Evolutionary conservation across 257 asterid species (phyloP).

Genomic region (Prunella vulgaris): DNA sequence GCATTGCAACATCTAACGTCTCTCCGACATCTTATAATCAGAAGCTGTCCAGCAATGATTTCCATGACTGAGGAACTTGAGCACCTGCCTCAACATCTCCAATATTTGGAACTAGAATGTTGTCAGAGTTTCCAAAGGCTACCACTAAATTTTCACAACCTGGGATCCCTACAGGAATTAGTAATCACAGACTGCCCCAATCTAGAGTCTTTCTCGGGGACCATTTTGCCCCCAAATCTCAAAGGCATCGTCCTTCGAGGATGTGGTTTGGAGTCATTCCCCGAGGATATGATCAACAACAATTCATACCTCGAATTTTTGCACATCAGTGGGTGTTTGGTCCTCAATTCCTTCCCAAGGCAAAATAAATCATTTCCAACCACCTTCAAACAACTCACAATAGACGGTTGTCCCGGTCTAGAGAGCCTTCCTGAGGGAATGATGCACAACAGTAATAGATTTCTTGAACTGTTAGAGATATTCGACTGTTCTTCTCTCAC

Average conservation of each 20-base stretch:
- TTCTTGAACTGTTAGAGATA: constrained; percentile 39
- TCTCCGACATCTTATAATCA: constrained; percentile 37
- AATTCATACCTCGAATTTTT: constrained; percentile 34
- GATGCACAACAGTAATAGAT: constrained; percentile 32
- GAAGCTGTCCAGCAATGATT: constrained; percentile 30
- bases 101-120: constrained; percentile 38
- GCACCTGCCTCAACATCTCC: constrained; percentile 35
- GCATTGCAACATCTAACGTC: constrained; percentile 29
- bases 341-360: constrained; percentile 37
- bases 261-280: constrained; percentile 42
- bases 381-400: constrained; percentile 41
- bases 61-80: constrained; percentile 34
- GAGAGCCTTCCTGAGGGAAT: constrained; percentile 48
- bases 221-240: constrained; percentile 37
- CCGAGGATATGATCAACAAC: constrained; percentile 33
- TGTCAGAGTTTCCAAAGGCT: constrained; percentile 39
- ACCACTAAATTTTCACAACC: constrained; percentile 31
- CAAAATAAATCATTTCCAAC: constrained; percentile 29
- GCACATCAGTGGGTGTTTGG: constrained; percentile 40
- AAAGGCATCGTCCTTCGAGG: constrained; percentile 44
- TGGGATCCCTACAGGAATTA: constrained; percentile 35
- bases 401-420: constrained; percentile 37
- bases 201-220: constrained; percentile 31
- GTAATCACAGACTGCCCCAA: constrained; percentile 44
- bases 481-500: constrained; percentile 42